A percentile compares a stretch with the other conserved stretches of the same genome.
These are phyloP conservation scores for Thelonectria discophora DNA, from an alignment of 2,329 filamentous ascomycete genomes.

Conservation along the genomic window DNA sequence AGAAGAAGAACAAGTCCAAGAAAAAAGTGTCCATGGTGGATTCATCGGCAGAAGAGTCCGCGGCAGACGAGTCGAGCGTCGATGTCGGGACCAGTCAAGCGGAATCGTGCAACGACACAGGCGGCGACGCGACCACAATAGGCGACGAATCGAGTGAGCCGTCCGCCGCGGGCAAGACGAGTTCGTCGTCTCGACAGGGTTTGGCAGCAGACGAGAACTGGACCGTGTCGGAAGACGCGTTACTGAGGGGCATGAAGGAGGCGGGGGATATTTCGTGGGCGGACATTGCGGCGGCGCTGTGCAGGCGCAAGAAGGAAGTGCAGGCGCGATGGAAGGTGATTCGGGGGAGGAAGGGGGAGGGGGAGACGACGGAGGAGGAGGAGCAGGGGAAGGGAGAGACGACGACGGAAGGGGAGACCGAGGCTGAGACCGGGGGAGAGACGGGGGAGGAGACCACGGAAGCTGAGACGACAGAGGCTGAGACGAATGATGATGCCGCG, in stretches of 20 bases:
- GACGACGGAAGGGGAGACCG: background rate
- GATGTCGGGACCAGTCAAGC: background rate
- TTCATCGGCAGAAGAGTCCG: background rate
- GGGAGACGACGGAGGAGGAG: background rate
- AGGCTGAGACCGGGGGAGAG: background rate
- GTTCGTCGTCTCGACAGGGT: constrained; percentile 8
- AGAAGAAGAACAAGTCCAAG: constrained; percentile 19
- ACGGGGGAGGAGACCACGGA: background rate
- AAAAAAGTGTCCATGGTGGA: constrained; percentile 8
- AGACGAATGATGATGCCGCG: background rate
- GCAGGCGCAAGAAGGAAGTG: constrained; percentile 42
- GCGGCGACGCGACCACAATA: constrained; percentile 22
- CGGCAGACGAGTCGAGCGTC: constrained; percentile 6
- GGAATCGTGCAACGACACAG: background rate
- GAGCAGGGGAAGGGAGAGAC: background rate
- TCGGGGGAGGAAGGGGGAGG: constrained; percentile 30
- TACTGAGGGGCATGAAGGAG: constrained; percentile 49
- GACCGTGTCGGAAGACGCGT: constrained; percentile 48
- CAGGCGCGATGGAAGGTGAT: constrained; percentile 47
- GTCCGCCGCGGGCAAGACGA: too few species aligned
- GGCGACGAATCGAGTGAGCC: constrained; percentile 10
- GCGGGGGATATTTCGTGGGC: constrained; percentile 42
- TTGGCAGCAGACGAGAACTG: constrained; percentile 33
- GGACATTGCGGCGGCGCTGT: constrained; percentile 42
- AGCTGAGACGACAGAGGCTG: constrained; percentile 7